Evolutionary conservation across 306 rosid species (phyloP), one percentile per base, ranked within the genome.

Genomic region (Lithocarpus polystachyus): DNA sequence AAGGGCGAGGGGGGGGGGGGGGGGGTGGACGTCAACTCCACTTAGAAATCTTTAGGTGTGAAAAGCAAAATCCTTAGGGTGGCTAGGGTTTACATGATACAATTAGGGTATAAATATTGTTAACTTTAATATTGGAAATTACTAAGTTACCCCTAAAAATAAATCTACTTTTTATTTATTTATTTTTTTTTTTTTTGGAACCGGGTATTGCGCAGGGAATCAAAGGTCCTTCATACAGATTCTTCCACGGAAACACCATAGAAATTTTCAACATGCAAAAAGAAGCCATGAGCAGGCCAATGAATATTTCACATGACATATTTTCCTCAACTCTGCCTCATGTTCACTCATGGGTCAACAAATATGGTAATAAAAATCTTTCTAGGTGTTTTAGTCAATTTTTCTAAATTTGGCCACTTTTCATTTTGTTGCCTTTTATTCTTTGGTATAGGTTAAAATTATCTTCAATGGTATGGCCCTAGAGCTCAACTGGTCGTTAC

Each of bases 401-500:
- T 57, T 20, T 7, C 0, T 9, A 51, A 2, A 1, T 74, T 11
- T 53, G 71, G 71, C 74, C 68, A 68, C 11, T 22, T 9, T 45
- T n/a, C 4, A 5, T 31, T 55, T 56, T 19, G 2, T 1, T 40
- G 51, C 12, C 1, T 20, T 35, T 20, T 4, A 53, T 24, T 59
- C 3, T 22, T 26, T 67, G 43, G 5, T 35, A 15, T 61, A 83
- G 87, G 85, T 71, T 83, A 61, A 12, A 81, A 7, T 20, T 80
- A 45, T 62, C 73, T 86, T 37, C 83, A 81, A 12, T 86, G 89
- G 87, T 2, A 4, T 56, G 87, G 85, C 20, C 15, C 15, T 55
- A 26, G 35, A 15, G 56, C 87, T 22, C 70, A 73, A 7, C 17
- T 86, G 56, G 55, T 83, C 1, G 35, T 83, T 2, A 77, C 72